Base-by-base conservation (phyloP, 73 alveolate genomes). In the Stentor coeruleus region DNA sequence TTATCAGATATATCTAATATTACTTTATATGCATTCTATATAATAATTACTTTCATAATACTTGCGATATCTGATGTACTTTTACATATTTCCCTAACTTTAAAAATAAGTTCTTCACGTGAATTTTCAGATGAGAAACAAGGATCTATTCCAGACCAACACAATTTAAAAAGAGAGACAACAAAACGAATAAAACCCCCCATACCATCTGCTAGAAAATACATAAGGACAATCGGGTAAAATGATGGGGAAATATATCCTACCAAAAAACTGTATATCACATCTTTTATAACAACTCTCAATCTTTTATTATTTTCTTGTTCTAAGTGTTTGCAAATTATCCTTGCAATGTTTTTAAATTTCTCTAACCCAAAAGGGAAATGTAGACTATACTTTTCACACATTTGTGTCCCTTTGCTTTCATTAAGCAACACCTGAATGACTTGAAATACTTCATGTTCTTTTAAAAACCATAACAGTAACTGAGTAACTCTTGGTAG, bases 171-270 rank as follows among this genome's bases (percentile, higher is more conserved):
- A 57, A 20, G 28, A n/a, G 73, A 57, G 15, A 31, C 2, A 20
- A 31, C 28, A 31, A 57, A 57, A 1, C 28, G 15, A n/a, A 57
- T 57, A 0, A 57, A 1, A 1, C 35, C 15, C 73, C 73, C 73
- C 15, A 57, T 57, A 20, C 73, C 73, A 57, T 57, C 73, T 1
- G 73, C 73, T 57, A 57, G 73, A 57, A 57, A 57, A 57, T 57
- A 20, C 73, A 57, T 57, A n/a, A 57, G 28, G 28, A 57, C 28
- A n/a, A 57, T 20, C 28, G 73, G 73, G 28, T 57, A 57, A 57
- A 57, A 57, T n/a, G 73, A 57, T 20, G 73, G 73, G 1, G 73
- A 57, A 20, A 57, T 57, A 57, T 57, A 57, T 31, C 73, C 73
- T 1, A 57, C 28, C 28, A 57, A 31, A n/a, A 57, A 20, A 31